These are phyloP conservation scores for Pseudonitzschia delicatissima DNA, from an alignment of 108 stramenopile genomes.

Conservation along the genomic window DNA sequence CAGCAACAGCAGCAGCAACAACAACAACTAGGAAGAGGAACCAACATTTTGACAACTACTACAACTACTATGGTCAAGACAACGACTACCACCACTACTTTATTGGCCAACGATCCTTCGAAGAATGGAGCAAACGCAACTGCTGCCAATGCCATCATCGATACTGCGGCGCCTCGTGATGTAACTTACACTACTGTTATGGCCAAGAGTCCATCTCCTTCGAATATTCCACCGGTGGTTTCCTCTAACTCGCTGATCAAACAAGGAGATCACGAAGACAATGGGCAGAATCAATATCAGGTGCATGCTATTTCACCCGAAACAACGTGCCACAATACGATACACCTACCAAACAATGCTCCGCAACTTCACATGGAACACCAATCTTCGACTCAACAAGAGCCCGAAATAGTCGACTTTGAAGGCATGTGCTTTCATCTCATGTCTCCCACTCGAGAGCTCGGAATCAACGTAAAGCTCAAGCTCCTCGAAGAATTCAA, in stretches of 20 bases:
- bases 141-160: not conserved
- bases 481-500: slow-evolving; percentile 7
- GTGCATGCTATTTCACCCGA: not conserved
- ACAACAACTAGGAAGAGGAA: not conserved
- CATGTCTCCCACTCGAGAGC: slow-evolving; percentile 12
- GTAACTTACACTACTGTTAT: not conserved
- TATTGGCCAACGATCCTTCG: not conserved
- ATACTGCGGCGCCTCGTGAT: not conserved
- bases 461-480: slow-evolving; percentile 2
- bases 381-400: not conserved
- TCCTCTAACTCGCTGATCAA: not conserved
- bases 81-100: not conserved
- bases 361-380: not conserved
- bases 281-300: not conserved
- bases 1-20: not conserved
- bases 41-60: slow-evolving; percentile 1
- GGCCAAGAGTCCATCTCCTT: not conserved
- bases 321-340: not conserved
- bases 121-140: not conserved
- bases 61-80: slow-evolving; percentile 7
- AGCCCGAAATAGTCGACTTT: slow-evolving; percentile 4
- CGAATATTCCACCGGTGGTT: not conserved
- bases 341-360: not conserved
- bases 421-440: slow-evolving; percentile 10
- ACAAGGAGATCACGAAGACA: not conserved